Percentiles rank a stretch among this genome's conserved stretches.
Conservation (phyloP, 257 asterid species). For the Solanum medicagineum region DNA sequence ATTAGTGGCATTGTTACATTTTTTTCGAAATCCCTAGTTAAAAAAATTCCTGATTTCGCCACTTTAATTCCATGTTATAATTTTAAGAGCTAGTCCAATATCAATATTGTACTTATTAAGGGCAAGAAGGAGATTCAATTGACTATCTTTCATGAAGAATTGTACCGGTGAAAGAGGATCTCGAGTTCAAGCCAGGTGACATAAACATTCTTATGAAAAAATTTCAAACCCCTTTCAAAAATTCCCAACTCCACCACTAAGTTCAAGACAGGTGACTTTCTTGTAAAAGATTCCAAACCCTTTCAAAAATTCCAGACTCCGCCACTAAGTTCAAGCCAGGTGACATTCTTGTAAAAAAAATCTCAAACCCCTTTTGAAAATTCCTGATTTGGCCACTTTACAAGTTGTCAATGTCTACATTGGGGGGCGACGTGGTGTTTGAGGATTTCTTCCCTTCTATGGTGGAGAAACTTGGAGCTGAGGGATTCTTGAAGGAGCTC, state of each 20-base stretch:
- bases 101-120: not conserved
- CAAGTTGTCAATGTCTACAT: not conserved
- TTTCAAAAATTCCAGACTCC: not conserved
- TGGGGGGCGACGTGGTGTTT: slow-evolving; percentile 13
- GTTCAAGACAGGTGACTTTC: too few relatives aligned
- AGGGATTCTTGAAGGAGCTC: slow-evolving; percentile 55
- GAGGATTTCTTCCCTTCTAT: slow-evolving; percentile 70
- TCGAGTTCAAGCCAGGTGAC: not conserved
- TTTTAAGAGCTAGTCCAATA: not conserved
- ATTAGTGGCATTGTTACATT: not conserved
- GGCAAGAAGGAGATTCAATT: not conserved
- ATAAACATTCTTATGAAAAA: too few relatives aligned
- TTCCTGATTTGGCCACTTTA: too few relatives aligned
- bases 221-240: too few relatives aligned
- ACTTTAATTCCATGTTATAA: not conserved
- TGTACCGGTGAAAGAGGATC: not conserved
- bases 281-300: too few relatives aligned
- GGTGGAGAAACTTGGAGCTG: slow-evolving; percentile 61
- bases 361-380: too few relatives aligned
- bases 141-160: not conserved
- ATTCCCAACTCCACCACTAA: not conserved
- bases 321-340: not conserved
- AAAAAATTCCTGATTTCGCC: not conserved
- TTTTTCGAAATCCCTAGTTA: not conserved
- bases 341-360: too few relatives aligned